Percentiles rank a stretch among this genome's conserved stretches.
phyloP scores from a whole-genome alignment of 2,329 filamentous ascomycete genomes.

The Xylariales sp. region DNA sequence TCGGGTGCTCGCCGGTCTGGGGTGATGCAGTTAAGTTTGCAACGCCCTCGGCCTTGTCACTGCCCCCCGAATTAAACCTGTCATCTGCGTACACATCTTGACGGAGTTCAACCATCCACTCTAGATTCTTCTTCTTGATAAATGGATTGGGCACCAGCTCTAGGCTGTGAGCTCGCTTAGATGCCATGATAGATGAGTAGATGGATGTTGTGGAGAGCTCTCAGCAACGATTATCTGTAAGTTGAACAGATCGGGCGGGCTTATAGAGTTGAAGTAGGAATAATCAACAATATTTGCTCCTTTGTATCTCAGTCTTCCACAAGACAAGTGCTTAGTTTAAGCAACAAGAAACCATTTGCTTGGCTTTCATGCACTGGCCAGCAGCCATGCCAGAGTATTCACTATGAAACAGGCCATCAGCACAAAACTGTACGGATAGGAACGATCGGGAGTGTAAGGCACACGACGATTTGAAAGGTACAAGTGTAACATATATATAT shows the following conservation, averaged over 20 bases:
- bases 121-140: conserved; percentile 41
- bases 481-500: too few species aligned
- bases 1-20: conserved; percentile 12
- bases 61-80: not conserved
- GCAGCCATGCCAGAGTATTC: not conserved
- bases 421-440: too few species aligned
- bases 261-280: not conserved
- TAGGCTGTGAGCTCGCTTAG: conserved; percentile 15
- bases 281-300: not conserved
- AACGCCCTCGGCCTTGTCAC: not conserved
- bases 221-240: too few species aligned
- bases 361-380: not conserved
- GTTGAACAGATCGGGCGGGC: too few species aligned
- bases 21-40: not conserved
- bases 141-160: conserved; percentile 39
- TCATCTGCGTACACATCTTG: not conserved
- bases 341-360: not conserved
- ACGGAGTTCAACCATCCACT: conserved; percentile 33
- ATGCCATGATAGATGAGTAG: not conserved
- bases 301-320: not conserved
- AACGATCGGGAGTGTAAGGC: too few species aligned
- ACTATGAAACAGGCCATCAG: too few species aligned
- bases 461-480: too few species aligned
- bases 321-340: not conserved
- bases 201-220: too few species aligned